phyloP scores from a whole-genome alignment of 2,329 filamentous ascomycete genomes.

The Venturia effusa region DNA sequence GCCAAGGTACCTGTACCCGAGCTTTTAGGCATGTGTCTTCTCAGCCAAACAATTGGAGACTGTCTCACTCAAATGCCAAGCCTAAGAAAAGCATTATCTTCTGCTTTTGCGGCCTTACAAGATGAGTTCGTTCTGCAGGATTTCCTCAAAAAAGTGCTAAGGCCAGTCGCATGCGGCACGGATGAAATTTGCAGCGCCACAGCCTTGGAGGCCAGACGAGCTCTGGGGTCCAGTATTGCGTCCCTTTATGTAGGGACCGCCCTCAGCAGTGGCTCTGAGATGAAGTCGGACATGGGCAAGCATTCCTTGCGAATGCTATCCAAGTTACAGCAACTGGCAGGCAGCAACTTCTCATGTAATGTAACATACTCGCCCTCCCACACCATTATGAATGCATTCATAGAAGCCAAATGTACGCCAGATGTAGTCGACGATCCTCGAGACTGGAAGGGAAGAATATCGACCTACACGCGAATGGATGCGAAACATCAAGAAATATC shows the following conservation, averaged over 20 bases:
- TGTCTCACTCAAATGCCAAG: not conserved
- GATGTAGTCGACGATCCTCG: not conserved
- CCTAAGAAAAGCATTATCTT: not conserved
- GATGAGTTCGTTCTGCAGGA: not conserved
- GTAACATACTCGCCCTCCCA: not conserved
- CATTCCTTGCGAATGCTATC: not conserved
- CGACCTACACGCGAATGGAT: constrained; percentile 20
- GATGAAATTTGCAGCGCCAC: not conserved
- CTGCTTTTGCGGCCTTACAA: not conserved
- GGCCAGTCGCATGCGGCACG: not conserved
- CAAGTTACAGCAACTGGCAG: not conserved
- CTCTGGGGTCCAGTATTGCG: not conserved
- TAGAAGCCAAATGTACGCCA: not conserved
- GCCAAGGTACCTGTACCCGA: not conserved
- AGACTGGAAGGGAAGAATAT: constrained; percentile 1
- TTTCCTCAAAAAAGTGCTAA: not conserved
- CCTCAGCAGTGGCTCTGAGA: not conserved
- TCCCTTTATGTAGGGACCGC: constrained; percentile 4
- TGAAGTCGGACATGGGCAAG: not conserved
- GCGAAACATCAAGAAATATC: constrained; percentile 34
- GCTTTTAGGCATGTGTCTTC: not conserved
- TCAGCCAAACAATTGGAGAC: not conserved
- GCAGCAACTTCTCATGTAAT: not conserved
- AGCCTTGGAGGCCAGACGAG: not conserved
- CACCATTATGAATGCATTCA: not conserved